phyloP scores from a whole-genome alignment of 192 early-diverging fungal genomes.

The Coemansia sp. region DNA sequence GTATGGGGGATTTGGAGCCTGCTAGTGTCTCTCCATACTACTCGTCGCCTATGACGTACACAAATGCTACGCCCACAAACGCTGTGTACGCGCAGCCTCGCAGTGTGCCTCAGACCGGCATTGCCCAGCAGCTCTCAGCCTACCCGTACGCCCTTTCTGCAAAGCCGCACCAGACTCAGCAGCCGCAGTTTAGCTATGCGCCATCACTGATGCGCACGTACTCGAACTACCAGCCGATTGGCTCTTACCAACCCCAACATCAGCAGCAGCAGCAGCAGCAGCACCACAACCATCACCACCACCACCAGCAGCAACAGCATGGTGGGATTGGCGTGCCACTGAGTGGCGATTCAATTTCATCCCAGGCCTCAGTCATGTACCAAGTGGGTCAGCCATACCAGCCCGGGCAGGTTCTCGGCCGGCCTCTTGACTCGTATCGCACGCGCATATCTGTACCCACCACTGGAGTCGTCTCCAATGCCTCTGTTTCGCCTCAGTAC shows the following conservation, averaged over 20 bases:
- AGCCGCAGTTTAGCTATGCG: constrained; percentile 23
- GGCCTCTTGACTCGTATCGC: constrained; percentile 40
- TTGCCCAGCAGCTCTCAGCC: constrained; percentile 12
- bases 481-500: constrained; percentile 28
- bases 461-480: not conserved
- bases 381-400: constrained; percentile 50
- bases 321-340: constrained; percentile 14
- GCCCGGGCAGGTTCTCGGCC: constrained; percentile 49
- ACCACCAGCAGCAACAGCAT: constrained; percentile 7
- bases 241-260: constrained; percentile 13
- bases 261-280: constrained; percentile 16
- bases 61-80: constrained; percentile 11
- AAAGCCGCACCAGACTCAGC: constrained; percentile 22
- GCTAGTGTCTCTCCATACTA: constrained; percentile 28
- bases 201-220: constrained; percentile 39
- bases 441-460: constrained; percentile 21
- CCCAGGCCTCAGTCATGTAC: constrained; percentile 28
- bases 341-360: constrained; percentile 21
- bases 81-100: constrained; percentile 16
- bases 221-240: constrained; percentile 24
- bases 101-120: not conserved
- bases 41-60: constrained; percentile 27
- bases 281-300: constrained; percentile 4
- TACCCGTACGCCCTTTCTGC: constrained; percentile 37
- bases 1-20: constrained; percentile 19